phyloP scores from a whole-genome alignment of 768 basidiomycete genomes.

The Leucosporidium scottii region DNA sequence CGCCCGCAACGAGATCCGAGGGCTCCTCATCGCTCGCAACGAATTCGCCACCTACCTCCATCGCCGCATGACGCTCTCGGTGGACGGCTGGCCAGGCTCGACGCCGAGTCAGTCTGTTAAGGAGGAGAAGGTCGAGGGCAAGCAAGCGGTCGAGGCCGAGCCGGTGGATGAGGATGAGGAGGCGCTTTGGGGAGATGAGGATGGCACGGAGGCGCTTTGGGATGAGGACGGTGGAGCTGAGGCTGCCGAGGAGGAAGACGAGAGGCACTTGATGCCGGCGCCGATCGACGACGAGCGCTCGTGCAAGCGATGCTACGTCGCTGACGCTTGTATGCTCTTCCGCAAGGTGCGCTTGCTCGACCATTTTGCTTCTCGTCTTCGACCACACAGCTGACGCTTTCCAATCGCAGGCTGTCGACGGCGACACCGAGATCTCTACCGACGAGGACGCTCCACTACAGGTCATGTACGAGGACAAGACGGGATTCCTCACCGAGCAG shows the following conservation, averaged over 20 bases:
- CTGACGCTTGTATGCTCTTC: slow-evolving; percentile 90
- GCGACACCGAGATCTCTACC: slow-evolving; percentile 53
- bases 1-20: slow-evolving; percentile 72
- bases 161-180: slow-evolving; percentile 9
- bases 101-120: not conserved
- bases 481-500: slow-evolving; percentile 61
- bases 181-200: slow-evolving; percentile 28
- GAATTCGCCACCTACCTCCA: slow-evolving; percentile 62
- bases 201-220: slow-evolving; percentile 5
- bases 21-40: slow-evolving; percentile 72
- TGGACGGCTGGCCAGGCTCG: not conserved
- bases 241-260: slow-evolving; percentile 7
- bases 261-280: slow-evolving; percentile 63
- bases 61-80: slow-evolving; percentile 8
- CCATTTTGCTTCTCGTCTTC: not conserved
- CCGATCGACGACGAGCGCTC: slow-evolving; percentile 73
- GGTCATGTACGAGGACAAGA: slow-evolving; percentile 68
- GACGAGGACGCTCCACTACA: slow-evolving; percentile 43
- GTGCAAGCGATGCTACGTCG: slow-evolving; percentile 72
- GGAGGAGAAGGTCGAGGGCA: too few relatives aligned
- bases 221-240: not conserved
- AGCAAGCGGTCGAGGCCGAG: too few relatives aligned
- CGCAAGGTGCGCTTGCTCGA: slow-evolving; percentile 60
- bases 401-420: slow-evolving; percentile 58
- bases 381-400: slow-evolving; percentile 1